phyloP scores from a whole-genome alignment of 805 yeast species.

The Jamesozyma piceae region DNA sequence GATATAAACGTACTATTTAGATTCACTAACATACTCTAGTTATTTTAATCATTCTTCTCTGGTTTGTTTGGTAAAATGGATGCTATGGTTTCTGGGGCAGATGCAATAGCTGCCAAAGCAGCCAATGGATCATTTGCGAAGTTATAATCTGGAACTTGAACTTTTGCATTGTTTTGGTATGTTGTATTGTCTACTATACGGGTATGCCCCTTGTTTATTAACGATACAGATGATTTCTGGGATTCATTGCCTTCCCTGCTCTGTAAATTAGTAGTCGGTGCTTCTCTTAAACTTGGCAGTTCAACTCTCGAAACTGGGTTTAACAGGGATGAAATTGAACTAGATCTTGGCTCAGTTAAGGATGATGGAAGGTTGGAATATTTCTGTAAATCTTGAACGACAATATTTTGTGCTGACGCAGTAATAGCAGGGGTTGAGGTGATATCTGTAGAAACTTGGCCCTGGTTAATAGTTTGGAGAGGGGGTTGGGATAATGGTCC shows the following conservation, averaged over 20 bases:
- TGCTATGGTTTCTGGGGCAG: conserved; percentile 25
- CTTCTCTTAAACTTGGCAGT: not conserved
- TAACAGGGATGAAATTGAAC: conserved; percentile 11
- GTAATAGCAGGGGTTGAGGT: not conserved
- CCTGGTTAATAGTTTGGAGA: not conserved
- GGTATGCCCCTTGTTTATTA: not conserved
- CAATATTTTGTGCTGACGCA: not conserved
- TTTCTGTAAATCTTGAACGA: conserved; percentile 2
- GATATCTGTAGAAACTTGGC: not conserved
- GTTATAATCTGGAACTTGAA: conserved; percentile 8
- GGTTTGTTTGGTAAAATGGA: conserved; percentile 5
- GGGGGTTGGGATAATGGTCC: not conserved
- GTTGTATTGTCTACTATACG: not conserved
- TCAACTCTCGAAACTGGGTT: conserved; percentile 7
- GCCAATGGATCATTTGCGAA: conserved; percentile 31
- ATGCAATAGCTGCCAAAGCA: conserved; percentile 32
- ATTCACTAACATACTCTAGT: too few relatives aligned
- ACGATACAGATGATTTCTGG: not conserved
- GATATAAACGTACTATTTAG: too few relatives aligned
- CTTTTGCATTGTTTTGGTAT: not conserved
- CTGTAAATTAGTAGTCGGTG: not conserved
- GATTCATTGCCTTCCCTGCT: not conserved
- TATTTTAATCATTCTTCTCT: not conserved
- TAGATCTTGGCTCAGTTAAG: conserved; percentile 5
- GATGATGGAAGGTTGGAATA: not conserved